phyloP scores from a whole-genome alignment of 2,329 filamentous ascomycete genomes.

The Exophiala oligosperma region DNA sequence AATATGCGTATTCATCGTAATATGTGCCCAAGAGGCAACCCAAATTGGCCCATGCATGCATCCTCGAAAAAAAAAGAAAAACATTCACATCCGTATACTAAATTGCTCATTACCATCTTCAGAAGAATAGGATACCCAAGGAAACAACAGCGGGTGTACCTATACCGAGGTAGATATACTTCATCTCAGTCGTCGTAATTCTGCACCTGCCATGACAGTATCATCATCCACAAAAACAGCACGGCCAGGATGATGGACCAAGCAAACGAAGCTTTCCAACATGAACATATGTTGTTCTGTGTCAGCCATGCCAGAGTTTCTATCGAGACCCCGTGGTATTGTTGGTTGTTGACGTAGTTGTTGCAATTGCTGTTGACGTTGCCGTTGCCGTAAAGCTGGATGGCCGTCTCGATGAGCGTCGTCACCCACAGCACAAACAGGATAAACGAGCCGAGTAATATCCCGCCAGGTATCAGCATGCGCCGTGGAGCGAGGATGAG shows the following conservation, averaged over 20 bases:
- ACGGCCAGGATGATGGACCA: slow-evolving; percentile 64
- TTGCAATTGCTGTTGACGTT: slow-evolving; percentile 62
- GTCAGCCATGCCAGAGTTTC: slow-evolving; percentile 63
- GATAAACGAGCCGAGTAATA: slow-evolving; percentile 62
- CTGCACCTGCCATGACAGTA: slow-evolving; percentile 60
- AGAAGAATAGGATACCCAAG: neutral
- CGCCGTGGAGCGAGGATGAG: slow-evolving; percentile 57
- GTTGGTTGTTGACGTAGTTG: slow-evolving; percentile 53
- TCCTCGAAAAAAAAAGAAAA: neutral
- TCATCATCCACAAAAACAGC: slow-evolving; percentile 67
- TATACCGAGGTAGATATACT: neutral
- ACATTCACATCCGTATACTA: slow-evolving; percentile 5
- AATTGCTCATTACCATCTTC: slow-evolving; percentile 1
- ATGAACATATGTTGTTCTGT: slow-evolving; percentile 63
- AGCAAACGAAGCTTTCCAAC: slow-evolving; percentile 63
- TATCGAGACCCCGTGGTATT: slow-evolving; percentile 48
- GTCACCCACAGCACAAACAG: slow-evolving; percentile 62
- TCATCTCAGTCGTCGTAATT: slow-evolving; percentile 36
- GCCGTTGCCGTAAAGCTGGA: slow-evolving; percentile 60
- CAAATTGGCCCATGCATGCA: neutral
- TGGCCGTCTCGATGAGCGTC: slow-evolving; percentile 62
- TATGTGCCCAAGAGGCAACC: neutral
- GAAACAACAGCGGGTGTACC: neutral
- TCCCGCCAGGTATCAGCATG: slow-evolving; percentile 58
- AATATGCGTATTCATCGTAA: slow-evolving; percentile 10